A percentile compares a stretch with the other conserved stretches of the same genome.
These are phyloP conservation scores for Penicillium psychrosexuale DNA, from an alignment of 2,329 filamentous ascomycete genomes.

Conservation along the genomic window DNA sequence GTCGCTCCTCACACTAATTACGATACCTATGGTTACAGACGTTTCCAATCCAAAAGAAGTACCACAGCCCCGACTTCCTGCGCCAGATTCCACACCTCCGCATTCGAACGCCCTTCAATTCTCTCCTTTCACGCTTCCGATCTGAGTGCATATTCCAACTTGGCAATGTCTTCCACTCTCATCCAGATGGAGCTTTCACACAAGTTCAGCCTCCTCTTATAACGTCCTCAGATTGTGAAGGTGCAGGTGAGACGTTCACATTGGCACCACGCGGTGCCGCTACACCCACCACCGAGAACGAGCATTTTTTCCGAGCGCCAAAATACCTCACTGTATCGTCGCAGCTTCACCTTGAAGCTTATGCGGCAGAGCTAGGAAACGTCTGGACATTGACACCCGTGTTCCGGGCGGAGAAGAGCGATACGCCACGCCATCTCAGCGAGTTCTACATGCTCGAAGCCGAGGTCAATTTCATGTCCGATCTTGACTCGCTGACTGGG, in stretches of 20 bases:
- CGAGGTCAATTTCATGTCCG: constrained; percentile 74
- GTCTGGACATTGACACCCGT: constrained; percentile 94
- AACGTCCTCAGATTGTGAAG: constrained; percentile 95
- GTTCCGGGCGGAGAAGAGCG: constrained; percentile 89
- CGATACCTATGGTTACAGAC: constrained; percentile 52
- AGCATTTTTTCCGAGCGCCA: constrained; percentile 74
- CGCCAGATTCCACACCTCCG: constrained; percentile 86
- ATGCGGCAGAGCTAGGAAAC: constrained; percentile 80
- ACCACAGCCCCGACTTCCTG: constrained; percentile 83
- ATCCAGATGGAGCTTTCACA: constrained; percentile 56
- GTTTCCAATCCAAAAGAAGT: constrained; percentile 95
- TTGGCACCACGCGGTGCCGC: constrained; percentile 51
- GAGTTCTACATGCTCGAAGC: constrained; percentile 99
- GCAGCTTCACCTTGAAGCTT: constrained; percentile 89
- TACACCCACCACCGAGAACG: constrained; percentile 35
- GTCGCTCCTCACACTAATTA: constrained; percentile 9
- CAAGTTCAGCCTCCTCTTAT: constrained; percentile 90
- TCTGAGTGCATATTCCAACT: constrained; percentile 74
- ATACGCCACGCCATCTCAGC: constrained; percentile 88
- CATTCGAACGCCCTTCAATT: constrained; percentile 74
- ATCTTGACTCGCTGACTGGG: constrained; percentile 69
- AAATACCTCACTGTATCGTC: constrained; percentile 96
- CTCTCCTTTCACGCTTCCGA: constrained; percentile 74
- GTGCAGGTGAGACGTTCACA: constrained; percentile 88
- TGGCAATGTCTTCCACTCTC: constrained; percentile 67